Evolutionary conservation across 352 stramenopile genomes (phyloP).

Genomic region (Pythium aquatile): DNA sequence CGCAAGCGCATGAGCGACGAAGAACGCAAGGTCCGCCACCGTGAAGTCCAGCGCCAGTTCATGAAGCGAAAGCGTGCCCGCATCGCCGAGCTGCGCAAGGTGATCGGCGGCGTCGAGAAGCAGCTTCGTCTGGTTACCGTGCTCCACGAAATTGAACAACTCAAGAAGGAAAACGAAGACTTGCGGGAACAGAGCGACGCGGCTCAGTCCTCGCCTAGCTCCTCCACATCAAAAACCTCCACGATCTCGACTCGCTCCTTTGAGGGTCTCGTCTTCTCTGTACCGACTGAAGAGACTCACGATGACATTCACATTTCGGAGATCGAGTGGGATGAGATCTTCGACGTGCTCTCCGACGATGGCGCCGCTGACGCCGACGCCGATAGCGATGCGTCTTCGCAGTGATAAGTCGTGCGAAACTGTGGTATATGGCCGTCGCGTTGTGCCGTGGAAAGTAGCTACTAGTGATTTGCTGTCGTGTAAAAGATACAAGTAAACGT

Average conservation of each 20-base stretch:
- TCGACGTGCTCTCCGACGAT: slow-evolving; percentile 18
- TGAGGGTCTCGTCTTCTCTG: slow-evolving; percentile 15
- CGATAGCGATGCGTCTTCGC: slow-evolving; percentile 11
- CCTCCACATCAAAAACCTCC: background rate
- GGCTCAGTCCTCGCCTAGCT: background rate
- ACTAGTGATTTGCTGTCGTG: background rate
- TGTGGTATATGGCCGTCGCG: slow-evolving; percentile 1
- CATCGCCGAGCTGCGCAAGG: slow-evolving; percentile 22
- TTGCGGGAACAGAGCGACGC: slow-evolving; percentile 10
- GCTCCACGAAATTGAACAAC: slow-evolving; percentile 15
- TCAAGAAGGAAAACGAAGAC: slow-evolving; percentile 14
- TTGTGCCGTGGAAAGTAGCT: background rate
- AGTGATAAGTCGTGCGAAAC: background rate
- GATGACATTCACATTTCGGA: slow-evolving; percentile 10
- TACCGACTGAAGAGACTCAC: slow-evolving; percentile 7
- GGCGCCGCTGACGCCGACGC: background rate
- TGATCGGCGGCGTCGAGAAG: slow-evolving; percentile 14
- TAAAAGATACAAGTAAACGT: background rate
- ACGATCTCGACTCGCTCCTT: background rate
- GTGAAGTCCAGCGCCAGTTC: slow-evolving; percentile 29
- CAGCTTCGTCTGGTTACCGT: slow-evolving; percentile 12
- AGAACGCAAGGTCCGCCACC: slow-evolving; percentile 24
- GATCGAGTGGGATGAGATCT: slow-evolving; percentile 17
- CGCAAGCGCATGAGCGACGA: slow-evolving; percentile 24
- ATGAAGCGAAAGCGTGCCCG: slow-evolving; percentile 27